Evolutionary conservation across 2,329 filamentous ascomycete species (phyloP).

Genomic region (Aphanoascus verrucosus): DNA sequence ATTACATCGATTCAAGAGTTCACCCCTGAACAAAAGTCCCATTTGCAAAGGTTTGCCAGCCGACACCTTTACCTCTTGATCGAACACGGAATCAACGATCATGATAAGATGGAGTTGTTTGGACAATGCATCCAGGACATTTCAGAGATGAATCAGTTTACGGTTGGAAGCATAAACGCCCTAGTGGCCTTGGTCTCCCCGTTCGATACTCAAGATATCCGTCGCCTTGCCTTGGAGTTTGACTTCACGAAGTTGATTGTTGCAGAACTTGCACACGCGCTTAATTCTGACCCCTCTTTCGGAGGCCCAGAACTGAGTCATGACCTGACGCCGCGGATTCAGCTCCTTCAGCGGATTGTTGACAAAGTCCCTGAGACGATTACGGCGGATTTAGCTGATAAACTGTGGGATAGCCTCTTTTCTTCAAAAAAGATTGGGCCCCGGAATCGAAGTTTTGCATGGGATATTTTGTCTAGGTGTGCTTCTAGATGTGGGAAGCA

Average conservation of each 20-base stretch:
- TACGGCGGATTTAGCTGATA: slow-evolving; percentile 48
- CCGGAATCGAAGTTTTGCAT: slow-evolving; percentile 55
- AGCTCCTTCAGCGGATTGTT: slow-evolving; percentile 51
- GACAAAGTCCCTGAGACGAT: slow-evolving; percentile 52
- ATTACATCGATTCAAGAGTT: slow-evolving; percentile 49
- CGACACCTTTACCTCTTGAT: slow-evolving; percentile 53
- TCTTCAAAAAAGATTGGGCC: slow-evolving; percentile 50
- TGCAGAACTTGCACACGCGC: slow-evolving; percentile 52
- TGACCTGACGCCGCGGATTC: slow-evolving; percentile 40
- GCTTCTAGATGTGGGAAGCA: slow-evolving; percentile 22
- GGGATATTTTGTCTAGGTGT: slow-evolving; percentile 51
- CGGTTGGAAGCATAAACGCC: slow-evolving; percentile 63
- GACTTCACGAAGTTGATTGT: slow-evolving; percentile 52
- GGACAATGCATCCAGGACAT: slow-evolving; percentile 59
- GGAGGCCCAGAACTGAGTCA: slow-evolving; percentile 31
- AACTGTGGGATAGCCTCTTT: slow-evolving; percentile 64
- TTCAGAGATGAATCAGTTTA: slow-evolving; percentile 49
- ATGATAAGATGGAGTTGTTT: slow-evolving; percentile 54
- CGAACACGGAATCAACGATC: slow-evolving; percentile 42
- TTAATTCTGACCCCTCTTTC: slow-evolving; percentile 35
- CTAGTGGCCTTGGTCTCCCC: slow-evolving; percentile 39
- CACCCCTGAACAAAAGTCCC: slow-evolving; percentile 47
- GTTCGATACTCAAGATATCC: slow-evolving; percentile 43
- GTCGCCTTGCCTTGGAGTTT: slow-evolving; percentile 49
- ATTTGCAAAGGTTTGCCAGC: slow-evolving; percentile 54